Conservation (phyloP, 805 yeast species). For the Millerozyma miso region DNA sequence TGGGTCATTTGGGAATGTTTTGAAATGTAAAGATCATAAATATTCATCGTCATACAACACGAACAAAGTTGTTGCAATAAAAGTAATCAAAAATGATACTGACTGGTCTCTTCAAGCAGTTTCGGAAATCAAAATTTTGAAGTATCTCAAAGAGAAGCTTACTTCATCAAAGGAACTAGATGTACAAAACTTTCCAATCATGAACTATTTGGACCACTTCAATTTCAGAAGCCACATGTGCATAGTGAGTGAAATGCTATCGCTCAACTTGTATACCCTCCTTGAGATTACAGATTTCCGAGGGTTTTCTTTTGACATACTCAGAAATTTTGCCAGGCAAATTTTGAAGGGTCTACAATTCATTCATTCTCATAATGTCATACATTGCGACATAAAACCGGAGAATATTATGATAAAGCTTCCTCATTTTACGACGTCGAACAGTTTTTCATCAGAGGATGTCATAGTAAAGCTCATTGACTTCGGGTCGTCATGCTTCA, state of each 20-base stretch:
- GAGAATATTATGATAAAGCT: constrained; percentile 66
- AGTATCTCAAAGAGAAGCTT: constrained; percentile 33
- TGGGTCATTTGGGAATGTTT: constrained; percentile 82
- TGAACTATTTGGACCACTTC: constrained; percentile 64
- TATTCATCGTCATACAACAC: constrained; percentile 6
- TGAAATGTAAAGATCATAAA: constrained; percentile 66
- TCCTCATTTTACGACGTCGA: constrained; percentile 15
- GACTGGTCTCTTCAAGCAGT: constrained; percentile 75
- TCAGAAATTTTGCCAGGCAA: constrained; percentile 48
- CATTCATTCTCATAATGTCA: constrained; percentile 52
- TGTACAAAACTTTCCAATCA: constrained; percentile 22
- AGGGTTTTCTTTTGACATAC: constrained; percentile 43
- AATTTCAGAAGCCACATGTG: constrained; percentile 80
- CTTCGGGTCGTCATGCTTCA: constrained; percentile 65
- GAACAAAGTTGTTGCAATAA: constrained; percentile 60
- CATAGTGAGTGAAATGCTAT: constrained; percentile 68
- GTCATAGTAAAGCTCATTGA: constrained; percentile 63
- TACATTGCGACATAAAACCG: constrained; percentile 86
- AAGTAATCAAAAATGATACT: constrained; percentile 69
- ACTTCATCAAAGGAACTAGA: neutral
- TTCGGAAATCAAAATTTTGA: constrained; percentile 67
- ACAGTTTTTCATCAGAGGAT: neutral
- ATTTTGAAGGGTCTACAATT: constrained; percentile 56
- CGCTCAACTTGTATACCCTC: constrained; percentile 61
- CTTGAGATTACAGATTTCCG: constrained; percentile 46